Evolutionary conservation across 2,329 filamentous ascomycete species (phyloP).

Genomic region (Fusarium temperatum): DNA sequence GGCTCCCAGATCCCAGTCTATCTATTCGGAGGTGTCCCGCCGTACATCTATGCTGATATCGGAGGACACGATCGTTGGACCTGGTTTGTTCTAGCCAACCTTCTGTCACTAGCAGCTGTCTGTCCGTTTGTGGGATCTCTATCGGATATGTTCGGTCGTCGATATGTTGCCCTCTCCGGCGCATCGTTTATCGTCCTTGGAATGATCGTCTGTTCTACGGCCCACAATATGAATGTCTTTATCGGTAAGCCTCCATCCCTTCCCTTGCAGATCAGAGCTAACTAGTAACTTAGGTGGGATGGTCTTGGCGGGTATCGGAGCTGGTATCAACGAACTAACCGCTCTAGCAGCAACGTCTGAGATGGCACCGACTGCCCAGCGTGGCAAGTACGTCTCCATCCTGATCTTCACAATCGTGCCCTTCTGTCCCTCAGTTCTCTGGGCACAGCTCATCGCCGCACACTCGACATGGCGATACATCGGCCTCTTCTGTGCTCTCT

Average conservation of each 20-base stretch:
- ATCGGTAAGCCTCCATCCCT: background rate
- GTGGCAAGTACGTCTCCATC: background rate
- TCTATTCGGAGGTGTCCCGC: background rate
- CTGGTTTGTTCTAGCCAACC: background rate
- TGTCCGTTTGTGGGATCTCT: background rate
- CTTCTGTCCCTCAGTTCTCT: background rate
- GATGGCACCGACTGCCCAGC: background rate
- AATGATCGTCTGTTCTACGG: background rate
- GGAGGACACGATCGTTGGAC: background rate
- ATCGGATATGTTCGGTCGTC: background rate
- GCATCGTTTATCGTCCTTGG: background rate
- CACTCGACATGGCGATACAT: background rate
- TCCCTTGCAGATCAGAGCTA: accelerated
- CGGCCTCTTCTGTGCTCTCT: background rate
- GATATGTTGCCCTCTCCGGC: background rate
- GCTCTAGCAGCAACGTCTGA: background rate
- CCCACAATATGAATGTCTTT: background rate
- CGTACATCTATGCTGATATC: background rate
- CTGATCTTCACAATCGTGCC: background rate
- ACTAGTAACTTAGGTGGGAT: background rate
- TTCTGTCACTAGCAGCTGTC: background rate
- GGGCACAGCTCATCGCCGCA: background rate
- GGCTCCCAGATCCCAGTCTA: background rate
- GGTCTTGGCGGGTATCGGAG: background rate
- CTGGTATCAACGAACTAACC: background rate